Conservation (phyloP, 371 early-diverging fungal genomes). For the Apophysomyces ossiformis region DNA sequence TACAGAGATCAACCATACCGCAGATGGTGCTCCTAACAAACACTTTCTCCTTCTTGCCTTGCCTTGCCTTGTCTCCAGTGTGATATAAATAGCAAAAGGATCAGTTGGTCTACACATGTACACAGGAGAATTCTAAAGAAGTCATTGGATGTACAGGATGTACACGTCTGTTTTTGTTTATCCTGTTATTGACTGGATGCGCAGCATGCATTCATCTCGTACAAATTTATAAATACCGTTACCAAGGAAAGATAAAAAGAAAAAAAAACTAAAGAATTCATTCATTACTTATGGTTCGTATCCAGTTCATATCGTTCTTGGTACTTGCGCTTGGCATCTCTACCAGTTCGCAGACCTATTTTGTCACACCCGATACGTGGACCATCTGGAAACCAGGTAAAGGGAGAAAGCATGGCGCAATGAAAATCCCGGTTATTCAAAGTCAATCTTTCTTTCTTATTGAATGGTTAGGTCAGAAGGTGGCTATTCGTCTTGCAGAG, state of each 20-base stretch:
- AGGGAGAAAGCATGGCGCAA: not conserved
- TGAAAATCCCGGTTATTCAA: not conserved
- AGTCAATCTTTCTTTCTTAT: not conserved
- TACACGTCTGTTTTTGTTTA: too few species aligned
- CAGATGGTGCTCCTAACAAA: too few species aligned
- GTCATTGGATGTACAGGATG: too few species aligned
- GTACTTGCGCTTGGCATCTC: not conserved
- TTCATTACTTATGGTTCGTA: not conserved
- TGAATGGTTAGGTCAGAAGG: constrained; percentile 12
- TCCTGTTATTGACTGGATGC: too few species aligned
- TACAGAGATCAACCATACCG: too few species aligned
- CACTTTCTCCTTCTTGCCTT: too few species aligned
- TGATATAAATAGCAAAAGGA: too few species aligned
- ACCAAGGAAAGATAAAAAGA: not conserved
- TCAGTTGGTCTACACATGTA: too few species aligned
- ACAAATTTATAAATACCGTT: not conserved
- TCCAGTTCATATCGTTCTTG: not conserved
- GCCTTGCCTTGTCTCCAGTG: too few species aligned
- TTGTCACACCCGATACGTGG: constrained; percentile 11
- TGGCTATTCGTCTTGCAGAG: constrained; percentile 11
- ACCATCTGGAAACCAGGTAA: constrained; percentile 22
- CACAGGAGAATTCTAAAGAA: too few species aligned
- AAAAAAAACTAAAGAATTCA: too few species aligned
- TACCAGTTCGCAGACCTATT: constrained; percentile 10
- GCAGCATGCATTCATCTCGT: too few species aligned